A percentile compares a stretch with the other conserved stretches of the same genome.
These are phyloP conservation scores for Zygnema cylindricum DNA, from an alignment of 139 green algal genomes.

Conservation along the genomic window DNA sequence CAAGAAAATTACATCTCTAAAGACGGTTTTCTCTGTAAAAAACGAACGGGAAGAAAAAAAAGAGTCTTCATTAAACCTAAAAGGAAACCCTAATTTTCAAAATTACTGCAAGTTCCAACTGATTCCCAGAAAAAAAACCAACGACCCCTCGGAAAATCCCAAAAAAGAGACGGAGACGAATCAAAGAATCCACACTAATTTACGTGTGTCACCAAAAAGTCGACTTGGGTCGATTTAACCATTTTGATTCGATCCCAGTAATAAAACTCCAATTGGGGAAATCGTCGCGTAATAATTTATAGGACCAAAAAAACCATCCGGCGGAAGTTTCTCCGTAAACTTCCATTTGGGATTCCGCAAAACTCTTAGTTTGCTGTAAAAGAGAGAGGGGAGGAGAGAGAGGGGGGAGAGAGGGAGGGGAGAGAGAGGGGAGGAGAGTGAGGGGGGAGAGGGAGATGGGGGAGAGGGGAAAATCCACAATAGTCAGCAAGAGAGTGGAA, in stretches of 20 bases:
- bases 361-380: neutral
- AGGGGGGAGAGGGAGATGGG: neutral
- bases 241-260: neutral
- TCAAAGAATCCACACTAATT: too few relatives aligned
- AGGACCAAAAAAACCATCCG: constrained; percentile 46
- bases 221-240: neutral
- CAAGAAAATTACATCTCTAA: too few relatives aligned
- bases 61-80: too few relatives aligned
- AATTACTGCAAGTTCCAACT: too few relatives aligned
- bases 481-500: too few relatives aligned
- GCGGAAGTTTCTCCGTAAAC: constrained; percentile 6
- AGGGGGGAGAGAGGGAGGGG: neutral
- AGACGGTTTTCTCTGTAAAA: too few relatives aligned
- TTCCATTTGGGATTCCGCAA: constrained; percentile 21
- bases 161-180: too few relatives aligned
- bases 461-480: too few relatives aligned
- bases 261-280: constrained; percentile 32
- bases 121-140: too few relatives aligned
- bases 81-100: too few relatives aligned
- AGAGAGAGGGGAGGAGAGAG: neutral
- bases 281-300: constrained; percentile 5
- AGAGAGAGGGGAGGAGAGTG: neutral
- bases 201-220: neutral
- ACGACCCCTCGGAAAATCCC: too few relatives aligned
- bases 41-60: too few relatives aligned